These are phyloP conservation scores for Tricholoma flavovirens DNA, from an alignment of 768 basidiomycete genomes.

Conservation along the genomic window DNA sequence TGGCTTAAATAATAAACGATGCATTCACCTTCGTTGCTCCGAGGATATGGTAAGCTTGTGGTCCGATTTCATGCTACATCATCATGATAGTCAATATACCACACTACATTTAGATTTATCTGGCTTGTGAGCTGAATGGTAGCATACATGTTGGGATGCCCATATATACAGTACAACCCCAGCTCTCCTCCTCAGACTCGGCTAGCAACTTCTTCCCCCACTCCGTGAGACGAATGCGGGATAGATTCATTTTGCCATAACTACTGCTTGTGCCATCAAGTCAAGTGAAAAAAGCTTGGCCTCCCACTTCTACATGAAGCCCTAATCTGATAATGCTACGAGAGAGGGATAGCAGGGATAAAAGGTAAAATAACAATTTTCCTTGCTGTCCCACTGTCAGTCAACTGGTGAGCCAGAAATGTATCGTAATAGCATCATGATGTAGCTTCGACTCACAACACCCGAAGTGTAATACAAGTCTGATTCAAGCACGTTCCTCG, in stretches of 20 bases:
- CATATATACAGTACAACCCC: too few species aligned
- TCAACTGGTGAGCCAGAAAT: not conserved
- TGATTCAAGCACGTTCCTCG: constrained; percentile 23
- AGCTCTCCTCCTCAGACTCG: too few species aligned
- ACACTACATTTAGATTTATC: constrained; percentile 17
- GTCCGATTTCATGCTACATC: not conserved
- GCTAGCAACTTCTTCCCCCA: too few species aligned
- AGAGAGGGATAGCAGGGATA: constrained; percentile 28
- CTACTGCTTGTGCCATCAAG: not conserved
- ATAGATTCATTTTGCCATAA: too few species aligned
- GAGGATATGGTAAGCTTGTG: not conserved
- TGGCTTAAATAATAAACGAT: constrained; percentile 28
- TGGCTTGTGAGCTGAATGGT: constrained; percentile 11
- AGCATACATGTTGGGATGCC: too few species aligned
- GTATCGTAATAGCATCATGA: not conserved
- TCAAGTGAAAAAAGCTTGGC: not conserved
- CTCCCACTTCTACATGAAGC: not conserved
- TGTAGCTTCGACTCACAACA: constrained; percentile 27
- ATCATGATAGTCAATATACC: not conserved
- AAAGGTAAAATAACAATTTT: constrained; percentile 47
- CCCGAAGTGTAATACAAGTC: constrained; percentile 35
- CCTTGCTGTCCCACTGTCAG: constrained; percentile 55
- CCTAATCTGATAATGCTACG: constrained; percentile 3
- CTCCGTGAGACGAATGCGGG: too few species aligned
- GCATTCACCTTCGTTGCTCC: not conserved